phyloP scores from a whole-genome alignment of 306 rosid species.

The Begonia peltatifolia region DNA sequence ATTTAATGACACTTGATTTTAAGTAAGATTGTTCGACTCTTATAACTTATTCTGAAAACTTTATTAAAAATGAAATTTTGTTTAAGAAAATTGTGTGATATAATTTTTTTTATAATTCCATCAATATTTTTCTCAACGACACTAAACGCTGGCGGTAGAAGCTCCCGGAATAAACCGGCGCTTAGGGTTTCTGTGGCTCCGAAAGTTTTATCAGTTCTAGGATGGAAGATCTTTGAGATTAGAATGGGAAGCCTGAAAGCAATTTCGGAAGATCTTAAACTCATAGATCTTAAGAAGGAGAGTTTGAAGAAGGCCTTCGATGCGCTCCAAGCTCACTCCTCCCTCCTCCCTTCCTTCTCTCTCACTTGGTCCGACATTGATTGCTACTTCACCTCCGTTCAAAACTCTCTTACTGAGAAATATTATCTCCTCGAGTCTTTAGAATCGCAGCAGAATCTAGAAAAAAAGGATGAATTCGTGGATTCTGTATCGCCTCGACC shows the following conservation, averaged over 20 bases:
- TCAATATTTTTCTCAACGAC: no score
- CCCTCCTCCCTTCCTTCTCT: constrained; percentile 32
- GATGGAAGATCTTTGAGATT: neutral
- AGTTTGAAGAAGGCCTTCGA: constrained; percentile 53
- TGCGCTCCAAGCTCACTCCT: constrained; percentile 45
- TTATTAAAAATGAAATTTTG: no score
- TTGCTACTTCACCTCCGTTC: constrained; percentile 39
- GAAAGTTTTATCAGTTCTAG: no score
- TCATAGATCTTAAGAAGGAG: constrained; percentile 39
- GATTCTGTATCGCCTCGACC: constrained; percentile 19
- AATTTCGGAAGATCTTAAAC: constrained; percentile 39
- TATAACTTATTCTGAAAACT: no score
- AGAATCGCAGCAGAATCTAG: constrained; percentile 13
- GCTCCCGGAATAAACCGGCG: no score
- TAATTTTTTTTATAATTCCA: no score
- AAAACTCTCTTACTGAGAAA: constrained; percentile 29
- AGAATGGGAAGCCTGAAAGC: constrained; percentile 28
- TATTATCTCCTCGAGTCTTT: constrained; percentile 43
- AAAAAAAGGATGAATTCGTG: constrained; percentile 1
- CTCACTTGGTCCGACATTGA: constrained; percentile 58
- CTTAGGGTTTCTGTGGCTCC: no score
- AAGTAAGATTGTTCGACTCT: no score
- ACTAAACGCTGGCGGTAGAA: no score
- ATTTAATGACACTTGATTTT: no score
- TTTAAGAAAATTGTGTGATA: no score